phyloP scores from a whole-genome alignment of 163 green algal species.

The Scenedesmus sp. region DNA sequence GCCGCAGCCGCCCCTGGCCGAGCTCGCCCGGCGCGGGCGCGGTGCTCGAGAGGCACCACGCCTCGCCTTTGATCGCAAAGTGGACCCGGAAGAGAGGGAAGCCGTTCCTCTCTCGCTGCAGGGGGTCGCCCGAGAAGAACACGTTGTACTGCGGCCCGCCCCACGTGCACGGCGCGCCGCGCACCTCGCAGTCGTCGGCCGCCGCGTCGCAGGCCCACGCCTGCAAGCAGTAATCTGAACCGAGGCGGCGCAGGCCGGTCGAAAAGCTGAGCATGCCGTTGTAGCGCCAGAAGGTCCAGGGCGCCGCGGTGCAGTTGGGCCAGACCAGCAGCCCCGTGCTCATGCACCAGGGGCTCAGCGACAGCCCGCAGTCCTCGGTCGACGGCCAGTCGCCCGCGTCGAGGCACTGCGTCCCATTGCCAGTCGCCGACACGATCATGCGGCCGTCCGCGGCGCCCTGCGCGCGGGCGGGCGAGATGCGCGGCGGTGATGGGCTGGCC shows the following conservation, averaged over 20 bases:
- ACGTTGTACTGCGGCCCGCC: constrained; percentile 24
- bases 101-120: constrained; percentile 13
- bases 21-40: neutral
- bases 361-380: neutral
- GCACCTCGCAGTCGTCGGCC: neutral
- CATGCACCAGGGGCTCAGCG: neutral
- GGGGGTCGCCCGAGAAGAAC: constrained; percentile 30
- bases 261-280: constrained; percentile 29
- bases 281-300: constrained; percentile 36
- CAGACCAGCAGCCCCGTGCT: constrained; percentile 3
- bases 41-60: constrained; percentile 16
- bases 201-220: constrained; percentile 13
- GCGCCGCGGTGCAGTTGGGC: constrained; percentile 15
- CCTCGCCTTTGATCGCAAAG: constrained; percentile 29
- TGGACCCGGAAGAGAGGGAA: constrained; percentile 31
- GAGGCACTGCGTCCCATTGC: constrained; percentile 28
- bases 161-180: constrained; percentile 25
- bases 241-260: constrained; percentile 14
- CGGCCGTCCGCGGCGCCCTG: constrained; percentile 13
- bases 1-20: neutral
- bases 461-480: no score
- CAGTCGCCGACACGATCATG: constrained; percentile 33
- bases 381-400: constrained; percentile 27
- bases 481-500: no score
- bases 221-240: constrained; percentile 13